Percentiles rank a stretch among this genome's conserved stretches.
These are phyloP conservation scores for Blastobotrys mokoenaii DNA, from an alignment of 805 yeast genomes.

Conservation along the genomic window DNA sequence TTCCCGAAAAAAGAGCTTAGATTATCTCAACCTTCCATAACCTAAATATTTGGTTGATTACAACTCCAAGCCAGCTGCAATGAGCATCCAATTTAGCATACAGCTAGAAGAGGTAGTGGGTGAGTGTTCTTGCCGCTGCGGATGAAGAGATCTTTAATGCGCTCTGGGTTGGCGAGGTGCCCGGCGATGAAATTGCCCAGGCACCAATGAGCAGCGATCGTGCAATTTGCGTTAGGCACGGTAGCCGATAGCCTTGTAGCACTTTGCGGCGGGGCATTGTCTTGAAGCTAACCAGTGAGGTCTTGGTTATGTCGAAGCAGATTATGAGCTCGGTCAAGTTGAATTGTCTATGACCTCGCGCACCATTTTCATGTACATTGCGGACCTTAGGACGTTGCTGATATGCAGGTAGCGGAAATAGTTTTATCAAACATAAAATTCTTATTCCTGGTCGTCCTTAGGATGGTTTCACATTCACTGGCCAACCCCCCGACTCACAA, in stretches of 20 bases:
- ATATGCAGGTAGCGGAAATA: conserved; percentile 21
- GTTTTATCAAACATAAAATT: too few species aligned
- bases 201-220: conserved; percentile 17
- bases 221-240: conserved; percentile 22
- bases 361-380: conserved; percentile 27
- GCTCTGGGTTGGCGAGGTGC: conserved; percentile 22
- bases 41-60: too few species aligned
- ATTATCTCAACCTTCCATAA: too few species aligned
- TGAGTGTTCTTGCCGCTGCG: conserved; percentile 27
- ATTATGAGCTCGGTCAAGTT: conserved; percentile 22
- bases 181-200: conserved; percentile 25
- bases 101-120: too few species aligned
- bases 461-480: too few species aligned
- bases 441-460: too few species aligned
- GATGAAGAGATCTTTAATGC: conserved; percentile 27
- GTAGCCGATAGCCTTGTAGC: conserved; percentile 23
- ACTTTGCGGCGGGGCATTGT: conserved; percentile 19
- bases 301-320: conserved; percentile 28
- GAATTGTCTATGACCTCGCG: conserved; percentile 13
- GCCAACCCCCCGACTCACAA: too few species aligned
- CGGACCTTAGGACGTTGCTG: conserved; percentile 27
- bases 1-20: too few species aligned
- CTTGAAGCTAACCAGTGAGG: conserved; percentile 27
- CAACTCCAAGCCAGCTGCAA: too few species aligned
- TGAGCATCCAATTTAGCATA: too few species aligned